Conservation (phyloP, 768 basidiomycete genomes). For the Lyophyllum shimeji region DNA sequence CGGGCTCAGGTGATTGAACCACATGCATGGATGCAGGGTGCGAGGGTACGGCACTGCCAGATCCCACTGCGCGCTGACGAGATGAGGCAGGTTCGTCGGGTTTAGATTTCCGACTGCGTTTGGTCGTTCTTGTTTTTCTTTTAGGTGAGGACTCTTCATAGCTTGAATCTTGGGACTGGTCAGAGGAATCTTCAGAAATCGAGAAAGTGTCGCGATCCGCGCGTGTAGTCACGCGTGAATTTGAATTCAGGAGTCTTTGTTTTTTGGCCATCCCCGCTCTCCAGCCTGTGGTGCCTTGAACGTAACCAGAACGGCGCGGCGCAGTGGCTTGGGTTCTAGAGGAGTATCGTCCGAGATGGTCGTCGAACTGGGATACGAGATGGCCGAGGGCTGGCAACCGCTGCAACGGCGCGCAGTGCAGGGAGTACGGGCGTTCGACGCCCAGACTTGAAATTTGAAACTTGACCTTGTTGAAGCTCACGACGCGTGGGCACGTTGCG, state of each 20-base stretch:
- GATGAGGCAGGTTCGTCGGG: neutral
- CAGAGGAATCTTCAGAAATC: conserved; percentile 16
- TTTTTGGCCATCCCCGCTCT: conserved; percentile 5
- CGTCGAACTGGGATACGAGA: neutral
- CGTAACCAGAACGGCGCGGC: neutral
- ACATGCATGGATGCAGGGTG: conserved; percentile 53
- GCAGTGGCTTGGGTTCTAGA: neutral
- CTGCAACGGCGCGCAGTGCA: too few relatives aligned
- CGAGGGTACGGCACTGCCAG: neutral
- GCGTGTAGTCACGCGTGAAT: neutral
- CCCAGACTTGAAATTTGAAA: too few relatives aligned
- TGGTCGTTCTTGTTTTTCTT: conserved; percentile 7
- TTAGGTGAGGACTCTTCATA: conserved; percentile 6
- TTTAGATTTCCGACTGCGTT: neutral
- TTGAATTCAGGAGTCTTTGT: neutral
- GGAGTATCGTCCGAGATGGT: neutral
- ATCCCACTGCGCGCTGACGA: neutral
- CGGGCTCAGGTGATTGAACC: conserved; percentile 36
- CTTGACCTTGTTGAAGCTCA: too few relatives aligned
- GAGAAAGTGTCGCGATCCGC: neutral
- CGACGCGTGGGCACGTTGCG: neutral
- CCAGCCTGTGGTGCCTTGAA: neutral
- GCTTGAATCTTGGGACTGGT: conserved; percentile 6
- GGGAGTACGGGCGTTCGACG: too few relatives aligned
- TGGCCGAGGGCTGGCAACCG: too few relatives aligned